Percentiles rank a stretch among this genome's conserved stretches.
Evolutionary conservation across 2,329 filamentous ascomycete species (phyloP).

Genomic region (Mariannaea sp.): DNA sequence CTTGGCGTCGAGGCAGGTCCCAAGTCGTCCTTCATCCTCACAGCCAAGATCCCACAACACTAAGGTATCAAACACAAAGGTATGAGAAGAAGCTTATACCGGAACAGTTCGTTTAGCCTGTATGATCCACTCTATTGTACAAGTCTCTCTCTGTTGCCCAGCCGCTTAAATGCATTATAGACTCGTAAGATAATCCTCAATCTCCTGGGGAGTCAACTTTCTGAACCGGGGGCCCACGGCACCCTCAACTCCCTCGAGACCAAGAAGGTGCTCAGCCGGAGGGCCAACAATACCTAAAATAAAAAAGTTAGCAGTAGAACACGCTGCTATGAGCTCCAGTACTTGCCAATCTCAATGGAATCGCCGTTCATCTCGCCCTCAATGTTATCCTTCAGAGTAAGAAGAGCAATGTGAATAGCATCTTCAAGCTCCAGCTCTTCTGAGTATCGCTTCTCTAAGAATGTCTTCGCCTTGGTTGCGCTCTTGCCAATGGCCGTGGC

Average conservation of each 20-base stretch:
- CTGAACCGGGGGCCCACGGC: conserved; percentile 86
- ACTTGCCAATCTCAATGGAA: conserved; percentile 93
- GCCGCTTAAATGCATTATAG: conserved; percentile 62
- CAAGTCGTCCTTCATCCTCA: conserved; percentile 55
- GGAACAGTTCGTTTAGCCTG: conserved; percentile 42
- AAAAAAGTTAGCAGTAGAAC: conserved; percentile 32
- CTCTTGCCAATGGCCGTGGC: conserved; percentile 99
- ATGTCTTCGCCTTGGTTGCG: conserved; percentile 97
- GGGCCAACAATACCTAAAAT: conserved; percentile 85
- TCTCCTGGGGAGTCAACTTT: conserved; percentile 95
- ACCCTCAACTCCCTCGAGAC: conserved; percentile 86
- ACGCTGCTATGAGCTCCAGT: neutral
- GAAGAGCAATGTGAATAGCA: conserved; percentile 94
- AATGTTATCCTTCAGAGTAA: conserved; percentile 98
- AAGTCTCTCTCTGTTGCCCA: conserved; percentile 41
- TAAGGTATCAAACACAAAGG: conserved; percentile 13
- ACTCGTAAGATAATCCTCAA: conserved; percentile 99
- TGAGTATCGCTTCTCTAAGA: conserved; percentile 98
- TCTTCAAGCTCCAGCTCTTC: conserved; percentile 97
- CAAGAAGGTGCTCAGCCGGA: conserved; percentile 89
- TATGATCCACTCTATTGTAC: conserved; percentile 56
- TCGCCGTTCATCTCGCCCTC: conserved; percentile 99
- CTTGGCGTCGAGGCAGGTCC: conserved; percentile 55
- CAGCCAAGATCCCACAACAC: conserved; percentile 28
- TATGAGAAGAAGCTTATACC: conserved; percentile 25